These are phyloP conservation scores for Limnomonas spitsbergensis DNA, from an alignment of 139 green algal species.

Conservation along the genomic window DNA sequence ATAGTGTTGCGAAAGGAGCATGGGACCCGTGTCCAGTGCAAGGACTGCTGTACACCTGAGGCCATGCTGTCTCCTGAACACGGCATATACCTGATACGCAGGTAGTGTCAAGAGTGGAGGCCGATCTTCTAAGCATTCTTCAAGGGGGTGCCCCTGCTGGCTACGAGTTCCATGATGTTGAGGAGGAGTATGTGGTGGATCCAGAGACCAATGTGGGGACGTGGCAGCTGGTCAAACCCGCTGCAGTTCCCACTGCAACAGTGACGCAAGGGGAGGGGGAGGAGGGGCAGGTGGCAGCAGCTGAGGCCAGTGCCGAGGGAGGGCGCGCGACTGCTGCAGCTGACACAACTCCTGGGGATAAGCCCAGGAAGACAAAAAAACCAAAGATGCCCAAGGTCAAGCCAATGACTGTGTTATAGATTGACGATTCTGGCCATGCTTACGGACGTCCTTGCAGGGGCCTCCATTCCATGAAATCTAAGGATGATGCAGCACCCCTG, in stretches of 20 bases:
- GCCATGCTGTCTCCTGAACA: no score
- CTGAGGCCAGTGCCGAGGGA: neutral
- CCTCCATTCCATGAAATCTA: no score
- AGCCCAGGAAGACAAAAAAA: neutral
- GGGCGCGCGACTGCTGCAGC: neutral
- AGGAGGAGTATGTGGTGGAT: slow-evolving; percentile 78
- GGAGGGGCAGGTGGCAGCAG: slow-evolving; percentile 1
- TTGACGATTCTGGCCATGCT: no score
- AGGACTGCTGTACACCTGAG: no score
- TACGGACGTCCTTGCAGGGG: no score
- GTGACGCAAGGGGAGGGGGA: neutral
- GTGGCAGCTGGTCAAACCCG: neutral
- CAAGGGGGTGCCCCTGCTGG: slow-evolving; percentile 61
- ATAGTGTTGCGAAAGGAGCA: no score
- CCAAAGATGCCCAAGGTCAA: neutral
- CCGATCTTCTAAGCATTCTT: slow-evolving; percentile 59
- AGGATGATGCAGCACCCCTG: no score
- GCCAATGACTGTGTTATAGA: no score
- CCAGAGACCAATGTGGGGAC: neutral
- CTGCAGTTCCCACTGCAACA: neutral
- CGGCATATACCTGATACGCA: no score
- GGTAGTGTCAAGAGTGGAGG: slow-evolving; percentile 48
- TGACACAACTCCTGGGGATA: neutral
- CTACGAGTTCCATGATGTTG: slow-evolving; percentile 66
- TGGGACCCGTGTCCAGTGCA: no score